Base-by-base conservation (phyloP, 352 stramenopile genomes). In the Phytophthora pistaciae region DNA sequence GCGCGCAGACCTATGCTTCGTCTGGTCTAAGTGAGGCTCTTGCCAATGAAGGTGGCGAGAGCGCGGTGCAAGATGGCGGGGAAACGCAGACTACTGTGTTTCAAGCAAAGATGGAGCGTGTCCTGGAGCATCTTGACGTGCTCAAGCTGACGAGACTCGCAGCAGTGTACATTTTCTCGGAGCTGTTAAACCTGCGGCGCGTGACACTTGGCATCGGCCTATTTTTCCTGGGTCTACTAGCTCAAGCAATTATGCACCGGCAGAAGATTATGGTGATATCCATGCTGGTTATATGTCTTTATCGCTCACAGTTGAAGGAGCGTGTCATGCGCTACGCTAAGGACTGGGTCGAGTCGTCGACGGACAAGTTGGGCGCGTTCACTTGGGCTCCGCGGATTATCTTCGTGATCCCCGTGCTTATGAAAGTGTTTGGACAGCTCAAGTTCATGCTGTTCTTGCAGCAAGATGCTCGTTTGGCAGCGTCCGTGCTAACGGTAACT, bases 361-460 rank as follows among this genome's bases (percentile, higher is more conserved):
- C 73, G 0, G 85, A 94, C 70, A 92, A 93, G 57, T 75, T 94
- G 20, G 70, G 85, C 23, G 75, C 77, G 27, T 80, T 92, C 60
- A 79, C 73, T 64, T 93, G 79, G 80, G 42, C 81, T 1, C 87
- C 85, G 40, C 77, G 80, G 14, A 67, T 93, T 31, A 38, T 87
- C 23, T 74, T 81, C 20, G 62, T 79, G 16, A 71, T 94, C 48
- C 85, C 87, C 9, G 78, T 94, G 25, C 62, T 81, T 27, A 83
- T 94, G 72, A 94, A 92, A 38, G 78, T 91, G 13, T 75, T 94
- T 55, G 87, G 85, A 8, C 82, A 91, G 18, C 61, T 91, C 21
- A 91, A 91, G 61, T 94, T 93, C 71, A 84, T 91, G 72, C 40
- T 91, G 25, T 92, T 93, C 67, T 67, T 94, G 21, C 85, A 88